phyloP scores from a whole-genome alignment of 805 yeast genomes.

The Teunomyces lycoperdinae region DNA sequence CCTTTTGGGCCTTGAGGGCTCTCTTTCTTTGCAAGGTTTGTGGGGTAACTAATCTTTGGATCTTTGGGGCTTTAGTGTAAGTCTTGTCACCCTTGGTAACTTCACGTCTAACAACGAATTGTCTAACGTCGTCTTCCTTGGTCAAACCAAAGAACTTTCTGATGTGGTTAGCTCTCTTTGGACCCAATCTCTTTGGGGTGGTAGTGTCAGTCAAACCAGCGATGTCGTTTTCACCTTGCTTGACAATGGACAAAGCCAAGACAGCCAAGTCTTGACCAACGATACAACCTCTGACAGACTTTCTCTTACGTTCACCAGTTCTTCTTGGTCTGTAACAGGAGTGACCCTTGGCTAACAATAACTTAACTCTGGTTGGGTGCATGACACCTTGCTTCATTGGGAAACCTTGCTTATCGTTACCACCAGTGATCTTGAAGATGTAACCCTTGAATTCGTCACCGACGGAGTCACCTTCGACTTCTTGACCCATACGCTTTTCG shows the following conservation, averaged over 20 bases:
- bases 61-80: slow-evolving; percentile 99
- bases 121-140: slow-evolving; percentile 83
- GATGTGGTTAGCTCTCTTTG: slow-evolving; percentile 99
- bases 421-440: slow-evolving; percentile 98
- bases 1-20: slow-evolving; percentile 88
- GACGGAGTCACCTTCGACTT: slow-evolving; percentile 97
- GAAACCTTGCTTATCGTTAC: slow-evolving; percentile 99
- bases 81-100: slow-evolving; percentile 96
- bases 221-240: slow-evolving; percentile 96
- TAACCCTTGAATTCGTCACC: slow-evolving; percentile 99
- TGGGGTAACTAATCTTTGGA: slow-evolving; percentile 99
- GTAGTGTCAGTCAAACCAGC: slow-evolving; percentile 93
- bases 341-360: slow-evolving; percentile 88
- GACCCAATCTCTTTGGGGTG: slow-evolving; percentile 99
- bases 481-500: slow-evolving; percentile 99
- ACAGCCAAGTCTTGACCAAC: slow-evolving; percentile 97
- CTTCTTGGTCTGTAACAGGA: slow-evolving; percentile 99
- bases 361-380: slow-evolving; percentile 99
- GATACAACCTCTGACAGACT: slow-evolving; percentile 99
- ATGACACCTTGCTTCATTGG: slow-evolving; percentile 99
- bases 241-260: slow-evolving; percentile 86
- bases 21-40: slow-evolving; percentile 99
- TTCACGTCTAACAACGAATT: slow-evolving; percentile 96
- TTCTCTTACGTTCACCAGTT: slow-evolving; percentile 99
- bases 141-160: slow-evolving; percentile 99